A percentile compares a stretch with the other conserved stretches of the same genome.
These are phyloP conservation scores for Erythrobasidium hasegawianum DNA, from an alignment of 1,284 basidiomycete species.

Conservation along the genomic window DNA sequence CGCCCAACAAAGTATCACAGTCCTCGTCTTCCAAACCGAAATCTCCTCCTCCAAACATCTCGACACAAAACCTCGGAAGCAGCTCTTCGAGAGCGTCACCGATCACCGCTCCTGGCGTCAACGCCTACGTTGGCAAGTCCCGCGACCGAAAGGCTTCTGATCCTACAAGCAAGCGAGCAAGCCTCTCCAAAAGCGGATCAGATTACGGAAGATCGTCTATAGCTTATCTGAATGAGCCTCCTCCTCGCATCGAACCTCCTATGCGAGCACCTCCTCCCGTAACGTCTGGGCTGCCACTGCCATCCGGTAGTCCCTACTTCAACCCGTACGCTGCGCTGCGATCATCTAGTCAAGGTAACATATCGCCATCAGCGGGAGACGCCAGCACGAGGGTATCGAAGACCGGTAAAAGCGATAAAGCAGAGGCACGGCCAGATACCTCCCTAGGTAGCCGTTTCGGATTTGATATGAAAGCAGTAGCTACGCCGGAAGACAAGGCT, in stretches of 20 bases:
- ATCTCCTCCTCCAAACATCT: neutral
- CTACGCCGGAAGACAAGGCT: conserved; percentile 17
- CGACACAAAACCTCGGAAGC: neutral
- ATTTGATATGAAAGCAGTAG: conserved; percentile 16
- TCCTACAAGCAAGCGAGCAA: neutral
- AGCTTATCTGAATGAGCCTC: conserved; percentile 29
- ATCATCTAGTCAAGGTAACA: neutral
- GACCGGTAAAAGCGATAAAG: neutral
- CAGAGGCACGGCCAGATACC: conserved; percentile 6
- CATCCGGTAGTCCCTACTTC: conserved; percentile 28
- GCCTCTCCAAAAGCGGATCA: conserved; percentile 10
- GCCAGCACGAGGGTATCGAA: conserved; percentile 3
- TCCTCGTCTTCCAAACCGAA: neutral
- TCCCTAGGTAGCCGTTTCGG: conserved; percentile 23
- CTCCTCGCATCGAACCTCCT: conserved; percentile 22
- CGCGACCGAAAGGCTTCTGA: conserved; percentile 14
- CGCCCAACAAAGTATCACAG: neutral
- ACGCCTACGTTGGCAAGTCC: conserved; percentile 4
- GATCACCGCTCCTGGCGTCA: neutral
- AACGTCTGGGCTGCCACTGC: conserved; percentile 18
- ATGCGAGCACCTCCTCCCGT: conserved; percentile 29
- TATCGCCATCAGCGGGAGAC: neutral
- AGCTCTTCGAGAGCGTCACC: conserved; percentile 19
- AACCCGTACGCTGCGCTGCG: conserved; percentile 29
- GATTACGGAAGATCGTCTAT: conserved; percentile 21